Conservation (phyloP, 345 rosid species). For the Heritiera littoralis region DNA sequence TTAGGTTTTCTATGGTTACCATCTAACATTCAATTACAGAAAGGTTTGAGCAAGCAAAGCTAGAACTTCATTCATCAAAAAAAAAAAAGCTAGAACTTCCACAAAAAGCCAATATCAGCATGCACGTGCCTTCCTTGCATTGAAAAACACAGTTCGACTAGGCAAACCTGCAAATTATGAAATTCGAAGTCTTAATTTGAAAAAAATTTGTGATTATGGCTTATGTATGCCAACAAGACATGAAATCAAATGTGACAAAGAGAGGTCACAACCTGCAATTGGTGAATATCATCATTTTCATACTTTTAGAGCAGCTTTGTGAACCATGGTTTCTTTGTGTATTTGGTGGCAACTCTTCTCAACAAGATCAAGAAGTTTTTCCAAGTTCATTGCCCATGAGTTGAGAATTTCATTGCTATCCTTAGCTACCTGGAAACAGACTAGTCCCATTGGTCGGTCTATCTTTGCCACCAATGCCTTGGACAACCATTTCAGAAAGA, state of each 20-base stretch:
- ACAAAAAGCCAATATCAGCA: neutral
- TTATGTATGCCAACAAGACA: neutral
- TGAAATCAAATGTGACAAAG: neutral
- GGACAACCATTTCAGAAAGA: conserved; percentile 98
- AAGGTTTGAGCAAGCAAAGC: neutral
- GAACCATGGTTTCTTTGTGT: conserved; percentile 44
- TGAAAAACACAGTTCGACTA: neutral
- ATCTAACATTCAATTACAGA: neutral
- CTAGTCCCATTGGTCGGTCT: conserved; percentile 78
- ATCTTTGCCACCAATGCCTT: conserved; percentile 90
- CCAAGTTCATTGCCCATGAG: conserved; percentile 88
- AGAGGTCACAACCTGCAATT: conserved; percentile 21
- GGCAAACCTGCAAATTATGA: neutral
- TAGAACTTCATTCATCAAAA: too few relatives aligned
- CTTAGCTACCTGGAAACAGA: conserved; percentile 72
- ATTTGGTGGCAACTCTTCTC: conserved; percentile 92
- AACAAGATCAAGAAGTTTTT: conserved; percentile 93
- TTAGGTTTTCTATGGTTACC: neutral
- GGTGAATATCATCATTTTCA: conserved; percentile 37
- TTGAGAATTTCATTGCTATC: conserved; percentile 94
- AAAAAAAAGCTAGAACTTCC: neutral
- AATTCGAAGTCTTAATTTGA: neutral
- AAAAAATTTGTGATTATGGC: neutral
- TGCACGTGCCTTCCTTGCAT: neutral
- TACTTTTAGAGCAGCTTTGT: conserved; percentile 71